Percentiles rank a stretch among this genome's conserved stretches.
Evolutionary conservation across 306 rosid genomes (phyloP).

Genomic region (Cotoneaster glaucophyllus): DNA sequence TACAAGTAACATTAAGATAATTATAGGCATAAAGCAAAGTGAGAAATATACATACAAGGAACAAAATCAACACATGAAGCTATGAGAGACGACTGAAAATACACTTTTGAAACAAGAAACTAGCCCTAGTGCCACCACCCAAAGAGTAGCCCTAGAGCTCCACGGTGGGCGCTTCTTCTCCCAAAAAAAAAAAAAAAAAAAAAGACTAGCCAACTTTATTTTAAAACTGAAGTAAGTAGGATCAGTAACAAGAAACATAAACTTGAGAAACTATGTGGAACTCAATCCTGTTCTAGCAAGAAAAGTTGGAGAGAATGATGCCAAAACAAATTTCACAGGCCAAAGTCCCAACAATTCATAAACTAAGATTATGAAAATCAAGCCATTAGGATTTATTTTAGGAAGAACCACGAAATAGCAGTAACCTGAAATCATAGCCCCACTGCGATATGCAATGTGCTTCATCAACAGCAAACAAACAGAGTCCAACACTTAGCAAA

Average conservation of each 20-base stretch:
- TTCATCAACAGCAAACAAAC: constrained; percentile 86
- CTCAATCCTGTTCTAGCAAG: background rate
- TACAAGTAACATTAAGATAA: background rate
- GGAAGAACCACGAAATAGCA: background rate
- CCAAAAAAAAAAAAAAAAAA: too few relatives aligned
- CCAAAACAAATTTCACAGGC: background rate
- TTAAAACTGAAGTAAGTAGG: background rate
- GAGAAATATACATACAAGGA: background rate
- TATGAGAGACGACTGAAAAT: background rate
- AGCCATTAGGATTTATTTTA: background rate
- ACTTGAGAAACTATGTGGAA: background rate
- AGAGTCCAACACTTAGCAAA: constrained; percentile 65
- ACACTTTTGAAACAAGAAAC: background rate
- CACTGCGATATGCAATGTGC: constrained; percentile 96
- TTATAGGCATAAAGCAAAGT: background rate
- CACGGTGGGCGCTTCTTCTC: too few relatives aligned
- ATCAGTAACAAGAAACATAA: background rate
- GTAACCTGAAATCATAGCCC: constrained; percentile 85
- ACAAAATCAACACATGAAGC: background rate
- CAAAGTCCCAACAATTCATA: background rate
- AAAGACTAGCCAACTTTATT: background rate
- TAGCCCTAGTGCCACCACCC: background rate
- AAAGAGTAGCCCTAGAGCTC: background rate
- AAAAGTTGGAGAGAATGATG: background rate
- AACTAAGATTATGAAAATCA: background rate